Base-by-base conservation (phyloP, 2,329 filamentous ascomycete genomes). In the Didymella exigua region DNA sequence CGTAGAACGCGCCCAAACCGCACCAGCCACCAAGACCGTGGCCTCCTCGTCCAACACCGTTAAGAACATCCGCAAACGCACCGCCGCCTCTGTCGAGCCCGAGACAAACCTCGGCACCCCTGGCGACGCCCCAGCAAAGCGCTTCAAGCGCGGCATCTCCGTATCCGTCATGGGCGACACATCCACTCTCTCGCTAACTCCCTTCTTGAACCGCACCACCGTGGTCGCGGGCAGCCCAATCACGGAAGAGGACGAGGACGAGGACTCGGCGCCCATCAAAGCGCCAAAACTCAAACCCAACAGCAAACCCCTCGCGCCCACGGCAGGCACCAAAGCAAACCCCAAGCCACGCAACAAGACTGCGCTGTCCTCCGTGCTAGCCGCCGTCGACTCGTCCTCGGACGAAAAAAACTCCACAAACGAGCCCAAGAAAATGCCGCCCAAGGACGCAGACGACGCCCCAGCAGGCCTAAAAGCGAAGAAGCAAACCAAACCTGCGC, bases 181-280 rank as follows among this genome's bases (percentile, higher is more conserved):
- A 75, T 97, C 93, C 0, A 87, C 84, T 2, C 97, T 98, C 75
- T 96, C 92, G 4, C 91, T 97, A 60, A 98, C 93, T 0, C 93
- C 93, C 0, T 97, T 96, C 79, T 81, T 98, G 58, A 96, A 93
- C 74, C 86, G 88, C 45, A 88, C 85, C 23, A 87, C 80, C 60
- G 77, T 88, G 13, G 75, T 77, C n/a, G 76, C 78, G 6, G 78
- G 78, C 23, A 74, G 65, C 54, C 73, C 75, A 26, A 79, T 75
- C 26, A 64, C 71, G n/a, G 72, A 72, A 37, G 68, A 71, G 29
- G 66, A 68, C 21, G 64, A 68, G 23, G 63, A 66, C 2, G 62
- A 66, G 31, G 66, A 71, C 43, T 23, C 13, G 13, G 34, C 34
- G 1, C 48, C 40, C n/a, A 53, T 49, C 62, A 30, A 72, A 56